Conservation (phyloP, 163 green algal genomes). For the Scenedesmus sp. region DNA sequence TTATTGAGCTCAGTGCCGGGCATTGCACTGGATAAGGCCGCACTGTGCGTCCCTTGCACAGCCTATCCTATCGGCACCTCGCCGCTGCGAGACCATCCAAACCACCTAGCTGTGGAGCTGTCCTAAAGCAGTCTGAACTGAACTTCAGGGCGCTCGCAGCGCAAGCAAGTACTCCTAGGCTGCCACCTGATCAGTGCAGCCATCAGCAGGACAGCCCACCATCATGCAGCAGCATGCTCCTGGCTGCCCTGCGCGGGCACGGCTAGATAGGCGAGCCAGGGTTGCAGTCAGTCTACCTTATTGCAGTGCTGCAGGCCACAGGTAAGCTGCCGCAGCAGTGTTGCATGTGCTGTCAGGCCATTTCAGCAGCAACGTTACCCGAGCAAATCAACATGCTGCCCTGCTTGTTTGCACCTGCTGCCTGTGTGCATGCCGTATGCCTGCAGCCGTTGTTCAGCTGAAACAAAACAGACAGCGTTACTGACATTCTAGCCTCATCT, state of each 20-base stretch:
- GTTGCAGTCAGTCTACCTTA: not conserved
- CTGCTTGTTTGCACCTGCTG: not conserved
- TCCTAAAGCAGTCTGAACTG: not conserved
- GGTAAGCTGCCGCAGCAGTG: conserved; percentile 36
- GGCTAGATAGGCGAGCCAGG: not conserved
- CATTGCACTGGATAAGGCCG: not conserved
- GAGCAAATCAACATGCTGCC: not conserved
- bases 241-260: conserved; percentile 23
- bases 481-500: not conserved
- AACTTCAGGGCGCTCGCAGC: not conserved
- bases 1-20: not conserved
- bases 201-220: conserved; percentile 16
- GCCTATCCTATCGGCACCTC: conserved; percentile 6
- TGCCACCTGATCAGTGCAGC: conserved; percentile 5
- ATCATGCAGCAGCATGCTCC: conserved; percentile 39
- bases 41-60: not conserved
- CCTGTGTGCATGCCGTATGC: not conserved
- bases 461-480: too few species aligned
- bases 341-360: not conserved
- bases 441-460: too few species aligned
- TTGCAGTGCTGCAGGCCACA: conserved; percentile 5
- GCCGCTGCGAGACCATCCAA: not conserved
- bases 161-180: not conserved
- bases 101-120: not conserved
- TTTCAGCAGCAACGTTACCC: not conserved